Conservation (phyloP, 139 green algal genomes). For the Coelastrella sp. region DNA sequence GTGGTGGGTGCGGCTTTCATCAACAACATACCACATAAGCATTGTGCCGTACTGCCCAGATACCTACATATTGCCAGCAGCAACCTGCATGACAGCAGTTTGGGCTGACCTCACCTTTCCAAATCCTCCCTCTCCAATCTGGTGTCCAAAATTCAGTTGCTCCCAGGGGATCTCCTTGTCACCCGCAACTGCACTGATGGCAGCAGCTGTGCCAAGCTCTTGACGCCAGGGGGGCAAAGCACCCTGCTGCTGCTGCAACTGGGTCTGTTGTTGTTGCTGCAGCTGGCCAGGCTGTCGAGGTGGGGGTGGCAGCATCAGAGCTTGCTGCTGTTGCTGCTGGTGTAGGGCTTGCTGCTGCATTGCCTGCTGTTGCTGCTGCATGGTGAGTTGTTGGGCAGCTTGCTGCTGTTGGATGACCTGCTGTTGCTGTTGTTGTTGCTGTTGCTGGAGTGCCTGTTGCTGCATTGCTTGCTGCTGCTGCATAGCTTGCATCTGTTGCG, state of each 20-base stretch:
- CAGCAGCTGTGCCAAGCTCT: slow-evolving; percentile 21
- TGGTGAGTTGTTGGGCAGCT: not conserved
- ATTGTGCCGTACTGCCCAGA: not conserved
- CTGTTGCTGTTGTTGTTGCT: slow-evolving; percentile 23
- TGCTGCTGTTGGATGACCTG: slow-evolving; percentile 15
- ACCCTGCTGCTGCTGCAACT: slow-evolving; percentile 23
- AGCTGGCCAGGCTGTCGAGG: not conserved
- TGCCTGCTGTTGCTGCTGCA: slow-evolving; percentile 17
- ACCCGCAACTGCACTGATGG: slow-evolving; percentile 24
- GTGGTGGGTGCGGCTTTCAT: not conserved
- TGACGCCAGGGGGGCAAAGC: slow-evolving; percentile 15
- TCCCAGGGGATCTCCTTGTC: slow-evolving; percentile 52
- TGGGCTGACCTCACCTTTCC: slow-evolving; percentile 56
- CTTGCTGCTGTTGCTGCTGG: slow-evolving; percentile 38
- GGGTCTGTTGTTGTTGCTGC: slow-evolving; percentile 31
- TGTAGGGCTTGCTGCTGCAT: slow-evolving; percentile 21
- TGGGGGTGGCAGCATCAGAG: slow-evolving; percentile 29
- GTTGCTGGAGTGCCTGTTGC: slow-evolving; percentile 22
- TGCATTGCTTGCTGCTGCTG: not conserved
- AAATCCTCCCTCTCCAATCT: slow-evolving; percentile 76
- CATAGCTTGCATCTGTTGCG: not conserved
- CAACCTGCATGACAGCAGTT: too few species aligned
- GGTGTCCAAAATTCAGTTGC: slow-evolving; percentile 62
- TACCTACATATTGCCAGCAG: too few species aligned
- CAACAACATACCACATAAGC: not conserved